Base-by-base conservation (phyloP, 345 rosid species). In the Populus ilicifolia region DNA sequence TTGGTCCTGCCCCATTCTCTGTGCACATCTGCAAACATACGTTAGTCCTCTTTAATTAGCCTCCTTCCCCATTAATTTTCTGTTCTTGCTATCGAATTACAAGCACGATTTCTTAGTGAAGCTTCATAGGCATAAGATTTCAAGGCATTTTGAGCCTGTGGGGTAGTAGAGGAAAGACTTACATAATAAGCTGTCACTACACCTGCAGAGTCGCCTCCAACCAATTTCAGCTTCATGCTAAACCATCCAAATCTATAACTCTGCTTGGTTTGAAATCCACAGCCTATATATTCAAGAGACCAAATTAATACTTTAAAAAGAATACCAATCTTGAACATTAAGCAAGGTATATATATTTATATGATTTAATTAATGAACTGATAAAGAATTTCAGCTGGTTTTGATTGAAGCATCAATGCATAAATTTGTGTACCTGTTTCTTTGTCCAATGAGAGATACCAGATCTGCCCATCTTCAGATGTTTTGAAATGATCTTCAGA, bases 141-240 rank as follows among this genome's bases (percentile, higher is more conserved):
- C 1, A 20, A 18, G 59, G 59, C 59, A 18, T 17, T 18, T 52
- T 20, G 59, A 52, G 59, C 59, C 3, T 52, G 18, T 18, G 59
- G 17, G 59, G 59, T 7, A 2, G 16, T n/a, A 5, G 4, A 39
- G 71, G 29, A 21, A 43, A 5, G 43, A 74, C 89, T 84, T 72
- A 91, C 99, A 75, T 95, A 95, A 78, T 92, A 95, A 70, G 99
- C 99, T 25, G 99, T 95, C 39, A 95, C 98, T 3, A 95, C 97
- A 25, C 99, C 99, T 17, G 98, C 99, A 4, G 99, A 95, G 79
- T 95, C 99, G 70, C 97, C 97, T 46, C 93, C 97, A 16, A 93
- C 99, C 71, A 95, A 82, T 77, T 93, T 95, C 83, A 95, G 81
- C 88, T 93, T 95, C 99, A 95, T 95, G 84, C 98, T 92, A 70